Evolutionary conservation across 2,329 filamentous ascomycete species (phyloP).

Genomic region (Waltergamsia citrina): DNA sequence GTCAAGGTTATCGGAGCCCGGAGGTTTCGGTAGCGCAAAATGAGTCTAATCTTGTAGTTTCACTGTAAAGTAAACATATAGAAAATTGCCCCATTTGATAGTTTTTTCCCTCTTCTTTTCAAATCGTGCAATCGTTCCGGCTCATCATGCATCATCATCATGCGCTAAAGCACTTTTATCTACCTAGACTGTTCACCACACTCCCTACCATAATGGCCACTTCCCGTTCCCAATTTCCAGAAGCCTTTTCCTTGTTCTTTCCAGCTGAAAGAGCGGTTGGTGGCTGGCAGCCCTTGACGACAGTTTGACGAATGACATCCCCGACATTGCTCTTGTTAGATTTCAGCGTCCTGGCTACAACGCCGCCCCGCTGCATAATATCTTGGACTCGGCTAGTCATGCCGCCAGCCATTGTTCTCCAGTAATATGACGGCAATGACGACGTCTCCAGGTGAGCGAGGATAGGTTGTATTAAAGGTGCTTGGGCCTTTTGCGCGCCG

Average conservation of each 20-base stretch:
- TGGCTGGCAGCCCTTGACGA: conserved; percentile 64
- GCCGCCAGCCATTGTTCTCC: conserved; percentile 75
- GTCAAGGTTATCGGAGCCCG: too few relatives aligned
- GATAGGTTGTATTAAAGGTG: conserved; percentile 60
- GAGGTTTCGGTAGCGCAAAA: too few relatives aligned
- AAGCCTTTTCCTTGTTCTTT: conserved; percentile 34
- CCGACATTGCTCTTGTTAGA: conserved; percentile 66
- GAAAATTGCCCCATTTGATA: too few relatives aligned
- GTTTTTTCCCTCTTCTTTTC: too few relatives aligned
- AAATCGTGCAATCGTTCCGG: too few relatives aligned
- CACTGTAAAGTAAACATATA: too few relatives aligned
- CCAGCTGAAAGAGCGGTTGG: conserved; percentile 42
- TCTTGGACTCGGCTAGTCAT: conserved; percentile 74
- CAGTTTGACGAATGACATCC: conserved; percentile 74
- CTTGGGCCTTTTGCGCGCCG: conserved; percentile 19
- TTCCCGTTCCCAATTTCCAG: conserved; percentile 74
- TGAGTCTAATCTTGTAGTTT: too few relatives aligned
- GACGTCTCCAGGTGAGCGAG: conserved; percentile 76
- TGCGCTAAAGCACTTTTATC: too few relatives aligned
- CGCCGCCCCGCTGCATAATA: conserved; percentile 72
- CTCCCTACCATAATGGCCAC: conserved; percentile 91
- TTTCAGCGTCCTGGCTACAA: conserved; percentile 70
- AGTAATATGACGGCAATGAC: conserved; percentile 84
- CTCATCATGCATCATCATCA: too few relatives aligned
- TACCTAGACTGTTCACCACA: conserved; percentile 51